These are phyloP conservation scores for Argentina anserina DNA, from an alignment of 306 rosid species.

Conservation along the genomic window DNA sequence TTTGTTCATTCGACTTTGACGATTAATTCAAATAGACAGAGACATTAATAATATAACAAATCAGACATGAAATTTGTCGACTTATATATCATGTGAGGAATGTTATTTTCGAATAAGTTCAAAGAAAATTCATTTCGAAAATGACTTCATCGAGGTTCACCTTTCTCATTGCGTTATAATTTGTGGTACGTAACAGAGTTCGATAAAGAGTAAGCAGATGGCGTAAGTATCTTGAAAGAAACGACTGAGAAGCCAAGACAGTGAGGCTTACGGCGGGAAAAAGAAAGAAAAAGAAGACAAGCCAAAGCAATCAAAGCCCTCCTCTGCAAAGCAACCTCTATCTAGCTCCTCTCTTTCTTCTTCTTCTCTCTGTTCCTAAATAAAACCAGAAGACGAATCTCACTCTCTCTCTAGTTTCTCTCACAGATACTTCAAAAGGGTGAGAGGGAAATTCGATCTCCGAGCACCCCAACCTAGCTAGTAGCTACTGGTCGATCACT, in stretches of 20 bases:
- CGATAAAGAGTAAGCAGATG: not conserved
- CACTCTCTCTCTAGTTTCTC: not conserved
- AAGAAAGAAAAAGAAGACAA: slow-evolving; percentile 23
- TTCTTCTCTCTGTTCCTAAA: not conserved
- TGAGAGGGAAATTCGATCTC: not conserved
- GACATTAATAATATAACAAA: too few species aligned
- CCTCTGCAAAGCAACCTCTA: slow-evolving; percentile 17
- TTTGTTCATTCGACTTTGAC: too few species aligned
- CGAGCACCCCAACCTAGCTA: not conserved
- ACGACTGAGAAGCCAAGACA: slow-evolving; percentile 15
- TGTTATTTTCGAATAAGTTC: too few species aligned
- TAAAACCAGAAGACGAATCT: not conserved
- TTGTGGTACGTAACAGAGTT: not conserved
- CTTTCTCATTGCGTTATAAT: not conserved
- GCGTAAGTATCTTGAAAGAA: slow-evolving; percentile 15
- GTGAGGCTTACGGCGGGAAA: slow-evolving; percentile 44
- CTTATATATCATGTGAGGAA: too few species aligned
- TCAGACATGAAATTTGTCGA: too few species aligned
- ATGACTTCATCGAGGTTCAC: not conserved
- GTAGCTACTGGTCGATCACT: not conserved
- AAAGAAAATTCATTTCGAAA: too few species aligned
- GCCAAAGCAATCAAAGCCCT: slow-evolving; percentile 29
- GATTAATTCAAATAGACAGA: too few species aligned
- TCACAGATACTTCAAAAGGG: not conserved
- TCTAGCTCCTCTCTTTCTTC: not conserved